phyloP scores from a whole-genome alignment of 768 basidiomycete species.

The Trametes villosa region DNA sequence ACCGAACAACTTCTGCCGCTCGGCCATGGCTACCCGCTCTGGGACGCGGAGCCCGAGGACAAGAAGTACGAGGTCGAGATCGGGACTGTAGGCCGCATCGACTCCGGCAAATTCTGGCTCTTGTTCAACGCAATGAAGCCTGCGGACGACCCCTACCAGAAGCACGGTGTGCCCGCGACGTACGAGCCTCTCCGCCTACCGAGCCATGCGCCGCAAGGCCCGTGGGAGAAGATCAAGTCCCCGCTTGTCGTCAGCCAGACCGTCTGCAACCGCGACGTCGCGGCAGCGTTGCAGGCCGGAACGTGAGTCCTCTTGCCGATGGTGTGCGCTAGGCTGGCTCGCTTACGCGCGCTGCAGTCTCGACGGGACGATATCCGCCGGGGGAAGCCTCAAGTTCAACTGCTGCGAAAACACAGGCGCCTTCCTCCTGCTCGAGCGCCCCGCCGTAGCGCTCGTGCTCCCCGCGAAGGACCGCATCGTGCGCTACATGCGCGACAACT shows the following conservation, averaged over 20 bases:
- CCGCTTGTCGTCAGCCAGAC: not conserved
- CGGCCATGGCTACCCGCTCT: constrained; percentile 16
- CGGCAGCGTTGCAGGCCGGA: not conserved
- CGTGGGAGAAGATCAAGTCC: not conserved
- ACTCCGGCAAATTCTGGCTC: not conserved
- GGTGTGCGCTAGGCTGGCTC: too few relatives aligned
- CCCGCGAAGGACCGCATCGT: not conserved
- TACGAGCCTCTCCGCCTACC: not conserved
- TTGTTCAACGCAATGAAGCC: not conserved
- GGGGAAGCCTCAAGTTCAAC: too few relatives aligned
- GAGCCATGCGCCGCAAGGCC: not conserved
- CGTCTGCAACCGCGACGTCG: not conserved
- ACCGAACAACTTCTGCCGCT: not conserved
- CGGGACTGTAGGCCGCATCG: constrained; percentile 2
- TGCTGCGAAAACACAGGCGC: not conserved
- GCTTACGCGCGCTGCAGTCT: too few relatives aligned
- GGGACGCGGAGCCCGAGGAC: constrained; percentile 8
- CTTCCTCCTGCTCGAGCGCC: not conserved
- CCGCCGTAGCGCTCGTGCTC: not conserved
- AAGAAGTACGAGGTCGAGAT: constrained; percentile 10
- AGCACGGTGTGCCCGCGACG: not conserved
- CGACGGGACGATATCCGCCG: too few relatives aligned
- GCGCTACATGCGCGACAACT: constrained; percentile 4
- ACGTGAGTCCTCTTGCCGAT: not conserved
- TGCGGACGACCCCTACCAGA: not conserved